phyloP scores from a whole-genome alignment of 1,284 basidiomycete genomes.

The Cystobasidium sp. region DNA sequence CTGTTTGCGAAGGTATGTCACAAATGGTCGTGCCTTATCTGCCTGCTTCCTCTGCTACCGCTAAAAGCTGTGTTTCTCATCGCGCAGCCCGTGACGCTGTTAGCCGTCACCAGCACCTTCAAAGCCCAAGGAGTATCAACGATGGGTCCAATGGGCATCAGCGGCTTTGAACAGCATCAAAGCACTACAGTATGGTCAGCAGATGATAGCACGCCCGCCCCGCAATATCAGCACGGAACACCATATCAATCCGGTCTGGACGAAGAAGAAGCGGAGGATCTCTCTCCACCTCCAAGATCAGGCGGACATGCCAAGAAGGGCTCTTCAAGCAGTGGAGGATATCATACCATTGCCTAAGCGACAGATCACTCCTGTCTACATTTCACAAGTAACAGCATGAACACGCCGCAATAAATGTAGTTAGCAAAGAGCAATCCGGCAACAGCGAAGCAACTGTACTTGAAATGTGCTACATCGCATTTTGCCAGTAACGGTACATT shows the following conservation, averaged over 20 bases:
- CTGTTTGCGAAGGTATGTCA: conserved; percentile 31
- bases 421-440: neutral
- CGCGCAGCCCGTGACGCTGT: conserved; percentile 39
- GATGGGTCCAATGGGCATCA: conserved; percentile 31
- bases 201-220: conserved; percentile 18
- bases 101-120: conserved; percentile 40
- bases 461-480: neutral
- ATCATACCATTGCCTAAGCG: conserved; percentile 40
- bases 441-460: neutral
- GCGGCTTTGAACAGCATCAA: conserved; percentile 16
- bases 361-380: too few species aligned
- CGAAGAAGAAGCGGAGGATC: conserved; percentile 30
- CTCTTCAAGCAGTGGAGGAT: conserved; percentile 19
- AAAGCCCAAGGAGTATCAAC: conserved; percentile 42
- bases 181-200: conserved; percentile 42
- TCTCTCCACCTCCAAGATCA: conserved; percentile 22
- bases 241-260: conserved; percentile 32
- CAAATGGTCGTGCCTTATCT: too few species aligned
- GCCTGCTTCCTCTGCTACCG: too few species aligned
- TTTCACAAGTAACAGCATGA: neutral
- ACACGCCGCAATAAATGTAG: neutral
- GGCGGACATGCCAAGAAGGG: conserved; percentile 24
- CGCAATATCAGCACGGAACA: conserved; percentile 14
- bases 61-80: neutral
- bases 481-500: too few species aligned